Evolutionary conservation across 192 early-diverging fungal genomes (phyloP), one percentile per base, ranked within the genome.

Genomic region (Backusella tuberculispora): DNA sequence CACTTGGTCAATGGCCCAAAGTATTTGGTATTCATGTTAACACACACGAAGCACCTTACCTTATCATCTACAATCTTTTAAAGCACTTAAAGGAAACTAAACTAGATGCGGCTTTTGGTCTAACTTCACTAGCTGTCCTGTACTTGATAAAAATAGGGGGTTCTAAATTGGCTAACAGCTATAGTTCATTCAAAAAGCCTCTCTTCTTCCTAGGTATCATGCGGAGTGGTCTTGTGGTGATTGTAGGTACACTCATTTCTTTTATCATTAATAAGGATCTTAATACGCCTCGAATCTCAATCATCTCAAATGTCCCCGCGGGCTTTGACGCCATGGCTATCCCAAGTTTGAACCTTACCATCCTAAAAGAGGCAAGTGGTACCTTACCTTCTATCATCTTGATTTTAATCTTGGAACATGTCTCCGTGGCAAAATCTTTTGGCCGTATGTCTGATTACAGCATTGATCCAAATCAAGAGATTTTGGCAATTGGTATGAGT

Each of bases 351-450:
- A 42, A 47, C 90, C 73, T 74, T 50, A 74, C 81, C 17, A 82
- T 92, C 26, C 78, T 95, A 45, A 74, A 84, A 8, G 79, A 73
- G 12, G 78, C 88, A 37, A 83, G 80, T 0, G 80, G 81, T 45
- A 82, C 88, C 47, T 72, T 92, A 14, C 86, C 89, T 41, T 86
- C 89, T 14, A 87, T 93, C 14, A 79, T 91, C 38, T 78, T 98
- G 5, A 90, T 96, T 66, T 81, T 90, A 37, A 86, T 98, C 44
- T 83, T 98, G 65, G 96, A 98, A 81, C 95, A 97, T 74, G 90
- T 96, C 75, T 93, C 95, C 34, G 92, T 98, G 60, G 85, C 88
- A 72, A 96, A 96, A 85, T 91, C 91, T 21, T 97, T 95, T 86
- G 96, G 93, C 29, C 87, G 95, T 56, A 77, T 90, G 65, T 91